Percentiles rank a stretch among this genome's conserved stretches.
These are phyloP conservation scores for Cicer cuneatum DNA, from an alignment of 306 rosid genomes.

Conservation along the genomic window DNA sequence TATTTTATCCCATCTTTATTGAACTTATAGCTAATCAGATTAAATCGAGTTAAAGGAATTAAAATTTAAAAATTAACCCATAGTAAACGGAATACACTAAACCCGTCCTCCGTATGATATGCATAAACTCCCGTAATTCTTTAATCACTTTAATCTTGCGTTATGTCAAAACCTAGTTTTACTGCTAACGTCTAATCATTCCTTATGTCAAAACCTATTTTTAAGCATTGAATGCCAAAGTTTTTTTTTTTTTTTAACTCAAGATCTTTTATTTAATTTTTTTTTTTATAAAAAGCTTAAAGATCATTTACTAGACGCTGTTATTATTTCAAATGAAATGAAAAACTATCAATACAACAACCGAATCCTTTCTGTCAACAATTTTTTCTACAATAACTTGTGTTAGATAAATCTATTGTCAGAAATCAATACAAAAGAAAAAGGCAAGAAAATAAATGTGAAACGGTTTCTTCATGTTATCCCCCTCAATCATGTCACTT, in stretches of 20 bases:
- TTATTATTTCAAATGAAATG: not conserved
- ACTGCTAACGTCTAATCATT: not conserved
- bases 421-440: conserved; percentile 3
- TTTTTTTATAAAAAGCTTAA: too few relatives aligned
- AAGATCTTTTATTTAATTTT: not conserved
- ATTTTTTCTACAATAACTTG: not conserved
- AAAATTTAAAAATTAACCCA: too few relatives aligned
- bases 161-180: too few relatives aligned
- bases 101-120: too few relatives aligned
- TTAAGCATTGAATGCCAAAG: not conserved
- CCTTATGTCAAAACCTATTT: not conserved
- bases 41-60: too few relatives aligned
- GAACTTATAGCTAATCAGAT: too few relatives aligned
- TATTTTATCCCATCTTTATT: too few relatives aligned
- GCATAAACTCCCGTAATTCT: not conserved
- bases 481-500: conserved; percentile 32
- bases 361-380: conserved; percentile 35
- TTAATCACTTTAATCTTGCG: not conserved
- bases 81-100: too few relatives aligned
- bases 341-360: conserved; percentile 36
- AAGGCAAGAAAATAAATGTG: conserved; percentile 43
- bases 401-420: conserved; percentile 27
- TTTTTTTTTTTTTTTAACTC: not conserved
- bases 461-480: conserved; percentile 39
- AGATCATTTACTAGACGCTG: not conserved